Conservation (phyloP, 2,329 filamentous ascomycete species). For the Aspergillus unguis region DNA sequence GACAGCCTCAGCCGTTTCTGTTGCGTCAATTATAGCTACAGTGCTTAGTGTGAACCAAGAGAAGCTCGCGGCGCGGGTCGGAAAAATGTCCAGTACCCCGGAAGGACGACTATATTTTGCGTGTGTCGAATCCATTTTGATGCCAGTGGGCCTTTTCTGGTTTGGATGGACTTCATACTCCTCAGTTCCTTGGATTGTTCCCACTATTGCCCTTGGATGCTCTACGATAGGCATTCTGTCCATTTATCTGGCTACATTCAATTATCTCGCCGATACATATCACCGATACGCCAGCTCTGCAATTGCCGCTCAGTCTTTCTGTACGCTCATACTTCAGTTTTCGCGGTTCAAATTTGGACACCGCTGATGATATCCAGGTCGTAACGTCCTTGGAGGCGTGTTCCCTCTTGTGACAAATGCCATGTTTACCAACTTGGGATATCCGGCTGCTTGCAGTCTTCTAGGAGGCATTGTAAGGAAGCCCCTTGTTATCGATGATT, state of each 20-base stretch:
- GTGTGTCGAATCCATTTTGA: slow-evolving; percentile 69
- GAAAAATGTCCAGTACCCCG: slow-evolving; percentile 53
- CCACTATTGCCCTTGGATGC: slow-evolving; percentile 66
- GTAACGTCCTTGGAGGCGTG: slow-evolving; percentile 75
- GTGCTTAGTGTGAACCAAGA: slow-evolving; percentile 70
- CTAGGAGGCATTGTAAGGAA: slow-evolving; percentile 66
- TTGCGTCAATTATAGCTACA: slow-evolving; percentile 65
- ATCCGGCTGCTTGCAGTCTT: slow-evolving; percentile 67
- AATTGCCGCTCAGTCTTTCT: slow-evolving; percentile 80
- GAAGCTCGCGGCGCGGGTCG: slow-evolving; percentile 54
- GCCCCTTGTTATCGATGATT: neutral
- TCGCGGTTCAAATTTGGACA: neutral
- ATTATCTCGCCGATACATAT: slow-evolving; percentile 88
- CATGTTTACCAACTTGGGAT: slow-evolving; percentile 71
- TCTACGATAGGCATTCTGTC: slow-evolving; percentile 83
- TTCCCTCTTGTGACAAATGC: slow-evolving; percentile 74
- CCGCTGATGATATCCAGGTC: slow-evolving; percentile 29
- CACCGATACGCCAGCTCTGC: slow-evolving; percentile 81
- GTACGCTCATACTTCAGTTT: slow-evolving; percentile 33
- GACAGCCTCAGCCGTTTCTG: slow-evolving; percentile 56
- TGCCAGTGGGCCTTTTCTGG: slow-evolving; percentile 78
- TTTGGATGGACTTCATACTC: slow-evolving; percentile 69
- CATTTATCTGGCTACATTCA: slow-evolving; percentile 85
- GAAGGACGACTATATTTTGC: slow-evolving; percentile 81
- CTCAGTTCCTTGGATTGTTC: slow-evolving; percentile 68